These are phyloP conservation scores for Aspergillus neoniger DNA, from an alignment of 2,329 filamentous ascomycete species.

Conservation along the genomic window DNA sequence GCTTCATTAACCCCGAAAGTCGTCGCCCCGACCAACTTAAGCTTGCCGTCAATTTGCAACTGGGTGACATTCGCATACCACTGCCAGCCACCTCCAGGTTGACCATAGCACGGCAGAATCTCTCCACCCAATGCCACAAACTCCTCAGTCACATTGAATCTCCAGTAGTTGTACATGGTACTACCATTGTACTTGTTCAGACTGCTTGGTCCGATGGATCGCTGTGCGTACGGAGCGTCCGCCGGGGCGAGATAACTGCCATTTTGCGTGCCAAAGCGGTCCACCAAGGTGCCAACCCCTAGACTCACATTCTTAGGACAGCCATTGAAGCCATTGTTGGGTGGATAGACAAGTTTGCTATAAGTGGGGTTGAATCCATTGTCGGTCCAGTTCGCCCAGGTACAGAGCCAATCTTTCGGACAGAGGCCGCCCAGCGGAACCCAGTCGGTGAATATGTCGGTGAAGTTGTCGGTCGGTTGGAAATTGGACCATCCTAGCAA, in stretches of 20 bases:
- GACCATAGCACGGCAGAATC: slow-evolving; percentile 2
- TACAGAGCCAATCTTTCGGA: slow-evolving; percentile 4
- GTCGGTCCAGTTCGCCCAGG: neutral
- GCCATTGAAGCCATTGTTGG: slow-evolving; percentile 3
- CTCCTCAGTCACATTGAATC: neutral
- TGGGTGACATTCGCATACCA: neutral
- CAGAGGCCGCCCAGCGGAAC: neutral
- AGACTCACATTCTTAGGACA: neutral
- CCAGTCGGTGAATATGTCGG: neutral
- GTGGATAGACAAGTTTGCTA: neutral
- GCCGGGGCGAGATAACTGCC: neutral
- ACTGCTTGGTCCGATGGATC: neutral
- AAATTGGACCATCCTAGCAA: neutral
- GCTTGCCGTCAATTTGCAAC: neutral
- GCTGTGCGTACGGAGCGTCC: neutral
- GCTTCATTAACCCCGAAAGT: neutral
- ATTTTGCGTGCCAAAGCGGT: neutral
- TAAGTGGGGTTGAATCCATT: neutral
- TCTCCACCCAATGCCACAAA: neutral
- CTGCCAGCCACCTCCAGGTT: neutral
- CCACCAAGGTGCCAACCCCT: neutral
- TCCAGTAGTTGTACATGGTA: slow-evolving; percentile 5
- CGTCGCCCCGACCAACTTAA: neutral
- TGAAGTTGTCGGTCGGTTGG: neutral
- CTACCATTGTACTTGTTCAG: neutral